Evolutionary conservation across 441 rosid genomes (phyloP), one percentile per base, ranked within the genome.

Genomic region (Adansonia madagascariensis): DNA sequence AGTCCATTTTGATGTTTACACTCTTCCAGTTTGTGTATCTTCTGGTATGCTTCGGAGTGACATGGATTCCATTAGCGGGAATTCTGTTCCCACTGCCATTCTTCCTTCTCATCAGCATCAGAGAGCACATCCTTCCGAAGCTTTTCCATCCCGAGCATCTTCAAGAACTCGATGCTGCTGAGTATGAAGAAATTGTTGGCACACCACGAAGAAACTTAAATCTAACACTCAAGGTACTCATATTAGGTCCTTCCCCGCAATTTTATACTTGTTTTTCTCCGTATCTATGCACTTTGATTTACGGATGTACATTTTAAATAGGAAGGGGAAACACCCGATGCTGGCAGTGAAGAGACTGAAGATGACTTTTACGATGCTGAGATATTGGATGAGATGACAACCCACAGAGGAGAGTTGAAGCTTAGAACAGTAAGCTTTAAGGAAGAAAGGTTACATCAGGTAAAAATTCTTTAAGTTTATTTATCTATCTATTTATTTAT

Each of bases 31-130:
- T 91, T 53, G 78, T 84, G 0, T 93, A 95, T 80, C 75, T 92
- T 72, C 78, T 90, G 68, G 63, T 93, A n/a, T 92, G 97, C 79
- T 93, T 79, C 39, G 96, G 98, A 49, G 87, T 90, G 64, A 92
- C 96, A 41, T 95, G 99, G 98, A 90, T 93, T 75, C 98, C 96
- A 2, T 82, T 92, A 0, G 97, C 91, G n/a, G 96, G 96, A 44
- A 82, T 92, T 44, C 74, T 93, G 81, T 95, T 93, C 78, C 98
- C 97, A 0, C 73, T 95, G 65, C 92, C 93, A 7, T 91, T 95
- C 86, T 89, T 93, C 83, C 65, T 92, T 75, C 91, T 95, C 52
- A 79, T 91, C 68, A 78, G 84, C 79, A 31, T 95, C 76, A 86
- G 98, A 78, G 88, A 89, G 78, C 83, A 83, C 77, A 67, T 91